These are phyloP conservation scores for Globisporangium cylindrosporum DNA, from an alignment of 352 stramenopile genomes.

Conservation along the genomic window DNA sequence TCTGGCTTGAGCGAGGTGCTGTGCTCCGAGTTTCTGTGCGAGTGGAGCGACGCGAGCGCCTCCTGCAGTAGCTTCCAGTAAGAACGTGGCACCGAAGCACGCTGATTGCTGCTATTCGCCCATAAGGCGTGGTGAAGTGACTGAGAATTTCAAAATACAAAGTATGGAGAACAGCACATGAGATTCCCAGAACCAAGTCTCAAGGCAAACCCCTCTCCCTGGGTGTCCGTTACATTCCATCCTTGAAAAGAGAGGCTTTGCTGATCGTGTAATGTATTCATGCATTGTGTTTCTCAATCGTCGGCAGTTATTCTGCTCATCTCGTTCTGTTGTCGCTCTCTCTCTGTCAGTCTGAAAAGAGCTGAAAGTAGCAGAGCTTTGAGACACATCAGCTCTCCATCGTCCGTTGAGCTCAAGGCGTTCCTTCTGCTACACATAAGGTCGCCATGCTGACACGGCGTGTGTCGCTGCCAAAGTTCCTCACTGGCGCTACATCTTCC, in stretches of 20 bases:
- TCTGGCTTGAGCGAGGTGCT: not conserved
- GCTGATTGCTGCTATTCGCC: too few relatives aligned
- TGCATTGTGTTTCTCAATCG: not conserved
- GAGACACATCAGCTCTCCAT: not conserved
- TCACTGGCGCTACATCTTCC: conserved; percentile 1
- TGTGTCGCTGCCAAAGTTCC: conserved; percentile 23
- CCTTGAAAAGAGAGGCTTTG: too few relatives aligned
- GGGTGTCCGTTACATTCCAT: not conserved
- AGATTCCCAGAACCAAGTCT: not conserved
- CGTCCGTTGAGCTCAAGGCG: too few relatives aligned
- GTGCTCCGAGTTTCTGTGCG: not conserved
- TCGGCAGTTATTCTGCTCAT: not conserved
- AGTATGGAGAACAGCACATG: not conserved
- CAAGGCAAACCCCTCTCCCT: not conserved
- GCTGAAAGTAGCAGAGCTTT: not conserved
- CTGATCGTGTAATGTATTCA: not conserved
- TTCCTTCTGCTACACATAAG: not conserved
- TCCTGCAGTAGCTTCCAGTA: not conserved
- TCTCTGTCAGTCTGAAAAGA: not conserved
- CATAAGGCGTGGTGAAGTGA: too few relatives aligned
- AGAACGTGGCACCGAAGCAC: not conserved
- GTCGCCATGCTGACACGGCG: conserved; percentile 15
- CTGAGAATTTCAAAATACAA: not conserved
- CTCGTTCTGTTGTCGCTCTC: not conserved
- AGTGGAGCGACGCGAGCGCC: not conserved